A percentile compares a stretch with the other conserved stretches of the same genome.
These are phyloP conservation scores for Pinus tabuliformis DNA, from an alignment of 75 land plant genomes.

Conservation along the genomic window DNA sequence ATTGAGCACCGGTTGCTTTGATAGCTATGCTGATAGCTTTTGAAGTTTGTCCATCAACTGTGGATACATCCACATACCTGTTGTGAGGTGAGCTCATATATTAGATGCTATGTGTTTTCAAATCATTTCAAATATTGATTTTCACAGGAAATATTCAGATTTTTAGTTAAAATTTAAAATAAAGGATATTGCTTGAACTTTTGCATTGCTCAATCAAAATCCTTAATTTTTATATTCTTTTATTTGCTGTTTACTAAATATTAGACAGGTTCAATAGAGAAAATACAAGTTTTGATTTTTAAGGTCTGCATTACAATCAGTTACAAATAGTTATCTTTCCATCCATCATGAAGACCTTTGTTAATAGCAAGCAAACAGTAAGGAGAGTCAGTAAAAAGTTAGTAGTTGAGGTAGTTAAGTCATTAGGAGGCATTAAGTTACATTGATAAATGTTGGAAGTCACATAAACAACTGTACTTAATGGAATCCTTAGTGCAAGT, in stretches of 20 bases:
- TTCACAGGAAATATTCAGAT: neutral
- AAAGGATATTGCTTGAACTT: neutral
- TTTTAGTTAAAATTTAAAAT: neutral
- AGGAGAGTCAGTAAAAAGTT: no score
- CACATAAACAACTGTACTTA: no score
- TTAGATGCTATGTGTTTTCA: neutral
- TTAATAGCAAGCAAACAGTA: neutral
- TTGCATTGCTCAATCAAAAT: neutral
- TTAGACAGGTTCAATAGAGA: neutral
- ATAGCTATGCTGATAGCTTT: conserved; percentile 49
- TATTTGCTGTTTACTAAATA: neutral
- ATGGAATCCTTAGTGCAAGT: no score
- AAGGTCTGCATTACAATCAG: neutral
- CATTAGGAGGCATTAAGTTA: no score
- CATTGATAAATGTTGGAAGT: no score
- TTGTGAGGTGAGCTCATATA: neutral
- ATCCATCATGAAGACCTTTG: neutral
- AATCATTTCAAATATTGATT: neutral
- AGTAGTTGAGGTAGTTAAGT: no score
- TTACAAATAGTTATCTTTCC: neutral
- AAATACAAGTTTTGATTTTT: neutral
- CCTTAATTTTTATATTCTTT: neutral
- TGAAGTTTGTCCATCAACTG: conserved; percentile 86
- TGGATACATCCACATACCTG: conserved; percentile 91
- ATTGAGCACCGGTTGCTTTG: conserved; percentile 58